These are phyloP conservation scores for Cyphellophora attinorum DNA, from an alignment of 2,329 filamentous ascomycete genomes.

Conservation along the genomic window DNA sequence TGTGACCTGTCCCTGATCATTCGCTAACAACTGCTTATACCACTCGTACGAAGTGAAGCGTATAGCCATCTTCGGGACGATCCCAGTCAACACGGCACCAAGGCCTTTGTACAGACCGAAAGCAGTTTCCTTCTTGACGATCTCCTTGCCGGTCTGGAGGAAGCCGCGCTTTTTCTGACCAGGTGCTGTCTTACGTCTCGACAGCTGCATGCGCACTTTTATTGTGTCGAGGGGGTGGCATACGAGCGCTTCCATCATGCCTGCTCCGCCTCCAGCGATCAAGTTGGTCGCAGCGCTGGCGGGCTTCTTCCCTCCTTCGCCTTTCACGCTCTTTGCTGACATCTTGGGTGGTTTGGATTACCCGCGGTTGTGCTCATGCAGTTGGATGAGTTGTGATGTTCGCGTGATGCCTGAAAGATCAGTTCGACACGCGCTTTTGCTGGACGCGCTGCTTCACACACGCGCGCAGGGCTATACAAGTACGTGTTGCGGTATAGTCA, in stretches of 20 bases:
- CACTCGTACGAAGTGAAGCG: constrained; percentile 94
- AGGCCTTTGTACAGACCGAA: constrained; percentile 94
- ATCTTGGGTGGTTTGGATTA: constrained; percentile 28
- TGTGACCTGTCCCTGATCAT: constrained; percentile 58
- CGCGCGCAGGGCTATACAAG: too few species aligned
- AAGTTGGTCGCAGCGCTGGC: constrained; percentile 82
- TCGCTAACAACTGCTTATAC: constrained; percentile 77
- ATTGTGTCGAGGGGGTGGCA: constrained; percentile 97
- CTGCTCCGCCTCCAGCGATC: constrained; percentile 94
- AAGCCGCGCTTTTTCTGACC: constrained; percentile 81
- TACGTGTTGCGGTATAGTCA: too few species aligned
- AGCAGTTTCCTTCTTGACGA: constrained; percentile 81
- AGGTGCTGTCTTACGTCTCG: constrained; percentile 68
- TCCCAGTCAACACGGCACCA: constrained; percentile 91
- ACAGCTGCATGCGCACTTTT: constrained; percentile 99
- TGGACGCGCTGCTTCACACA: too few species aligned
- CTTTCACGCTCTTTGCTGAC: constrained; percentile 50
- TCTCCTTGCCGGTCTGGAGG: constrained; percentile 72
- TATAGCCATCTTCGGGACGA: constrained; percentile 98
- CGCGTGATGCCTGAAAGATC: too few species aligned
- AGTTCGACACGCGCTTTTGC: too few species aligned
- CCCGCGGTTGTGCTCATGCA: constrained; percentile 1
- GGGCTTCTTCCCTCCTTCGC: constrained; percentile 59
- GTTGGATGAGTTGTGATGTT: too few species aligned
- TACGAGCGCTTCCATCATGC: constrained; percentile 97